A percentile compares a stretch with the other conserved stretches of the same genome.
Evolutionary conservation across 1,139 yeast genomes (phyloP).

Genomic region (Wickerhamiella infanticola): DNA sequence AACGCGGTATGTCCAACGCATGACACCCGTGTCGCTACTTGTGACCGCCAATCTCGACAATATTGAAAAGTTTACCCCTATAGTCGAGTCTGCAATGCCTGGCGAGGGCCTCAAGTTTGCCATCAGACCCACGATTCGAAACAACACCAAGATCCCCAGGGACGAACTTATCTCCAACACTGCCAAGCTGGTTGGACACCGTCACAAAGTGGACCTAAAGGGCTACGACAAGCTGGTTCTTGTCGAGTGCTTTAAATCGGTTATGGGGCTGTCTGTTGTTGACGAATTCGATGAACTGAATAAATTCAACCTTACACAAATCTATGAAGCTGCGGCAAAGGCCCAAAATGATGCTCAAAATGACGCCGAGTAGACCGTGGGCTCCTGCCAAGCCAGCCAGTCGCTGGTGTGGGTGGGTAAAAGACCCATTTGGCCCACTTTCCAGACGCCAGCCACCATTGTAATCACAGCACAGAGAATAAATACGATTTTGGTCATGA

Average conservation of each 20-base stretch:
- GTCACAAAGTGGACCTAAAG: conserved; percentile 69
- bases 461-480: conserved; percentile 47
- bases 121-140: conserved; percentile 62
- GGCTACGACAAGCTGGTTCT: conserved; percentile 62
- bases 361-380: conserved; percentile 18
- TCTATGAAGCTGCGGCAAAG: not conserved
- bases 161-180: conserved; percentile 54
- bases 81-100: conserved; percentile 3
- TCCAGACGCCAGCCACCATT: conserved; percentile 69
- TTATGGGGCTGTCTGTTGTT: conserved; percentile 13
- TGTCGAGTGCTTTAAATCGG: conserved; percentile 64
- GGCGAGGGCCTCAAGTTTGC: conserved; percentile 43
- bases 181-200: conserved; percentile 58
- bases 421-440: conserved; percentile 75
- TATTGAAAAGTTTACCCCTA: conserved; percentile 38
- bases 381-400: conserved; percentile 76
- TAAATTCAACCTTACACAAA: conserved; percentile 7
- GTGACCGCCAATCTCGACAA: conserved; percentile 61
- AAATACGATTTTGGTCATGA: conserved; percentile 33
- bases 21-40: conserved; percentile 67
- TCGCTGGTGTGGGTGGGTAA: conserved; percentile 79
- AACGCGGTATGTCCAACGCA: conserved; percentile 56
- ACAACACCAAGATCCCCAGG: conserved; percentile 57
- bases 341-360: conserved; percentile 16
- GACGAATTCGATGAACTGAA: conserved; percentile 9